A percentile compares a stretch with the other conserved stretches of the same genome.
Conservation (phyloP, 202 grass and related monocot species). For the Thinopyrum obtusiflorum region DNA sequence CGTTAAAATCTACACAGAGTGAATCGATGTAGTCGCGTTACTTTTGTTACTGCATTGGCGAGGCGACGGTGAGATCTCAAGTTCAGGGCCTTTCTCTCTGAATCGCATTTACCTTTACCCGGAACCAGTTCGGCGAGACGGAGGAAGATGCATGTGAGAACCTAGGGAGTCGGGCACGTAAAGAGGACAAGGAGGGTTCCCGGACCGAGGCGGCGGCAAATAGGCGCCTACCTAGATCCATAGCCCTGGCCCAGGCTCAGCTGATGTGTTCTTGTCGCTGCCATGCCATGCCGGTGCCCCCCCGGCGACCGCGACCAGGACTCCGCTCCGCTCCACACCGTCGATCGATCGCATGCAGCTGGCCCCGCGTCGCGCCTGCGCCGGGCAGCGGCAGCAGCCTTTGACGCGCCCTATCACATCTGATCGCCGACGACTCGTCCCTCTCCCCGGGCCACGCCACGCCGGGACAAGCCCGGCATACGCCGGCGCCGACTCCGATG, state of each 20-base stretch:
- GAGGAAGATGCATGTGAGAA: slow-evolving; percentile 16
- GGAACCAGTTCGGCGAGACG: neutral
- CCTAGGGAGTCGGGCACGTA: neutral
- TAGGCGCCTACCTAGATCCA: neutral
- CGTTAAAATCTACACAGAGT: too few relatives aligned
- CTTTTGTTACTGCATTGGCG: too few relatives aligned
- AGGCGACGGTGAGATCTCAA: too few relatives aligned
- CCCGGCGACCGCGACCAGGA: slow-evolving; percentile 41
- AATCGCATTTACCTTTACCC: neutral
- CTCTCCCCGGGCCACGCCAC: neutral
- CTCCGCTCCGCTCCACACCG: neutral
- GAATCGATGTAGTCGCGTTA: too few relatives aligned
- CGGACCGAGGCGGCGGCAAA: slow-evolving; percentile 32
- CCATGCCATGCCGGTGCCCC: slow-evolving; percentile 23
- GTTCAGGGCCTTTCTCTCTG: neutral
- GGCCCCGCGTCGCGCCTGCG: neutral
- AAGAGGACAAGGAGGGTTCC: slow-evolving; percentile 3
- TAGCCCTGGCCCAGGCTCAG: neutral
- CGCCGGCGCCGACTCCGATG: slow-evolving; percentile 36
- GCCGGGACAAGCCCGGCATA: slow-evolving; percentile 12
- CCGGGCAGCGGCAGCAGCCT: slow-evolving; percentile 20
- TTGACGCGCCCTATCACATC: slow-evolving; percentile 44
- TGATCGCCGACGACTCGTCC: neutral
- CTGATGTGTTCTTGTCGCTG: slow-evolving; percentile 42
- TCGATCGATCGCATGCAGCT: neutral